Evolutionary conservation across 2,329 filamentous ascomycete genomes (phyloP).

Genomic region (Aaosphaeria arxii): DNA sequence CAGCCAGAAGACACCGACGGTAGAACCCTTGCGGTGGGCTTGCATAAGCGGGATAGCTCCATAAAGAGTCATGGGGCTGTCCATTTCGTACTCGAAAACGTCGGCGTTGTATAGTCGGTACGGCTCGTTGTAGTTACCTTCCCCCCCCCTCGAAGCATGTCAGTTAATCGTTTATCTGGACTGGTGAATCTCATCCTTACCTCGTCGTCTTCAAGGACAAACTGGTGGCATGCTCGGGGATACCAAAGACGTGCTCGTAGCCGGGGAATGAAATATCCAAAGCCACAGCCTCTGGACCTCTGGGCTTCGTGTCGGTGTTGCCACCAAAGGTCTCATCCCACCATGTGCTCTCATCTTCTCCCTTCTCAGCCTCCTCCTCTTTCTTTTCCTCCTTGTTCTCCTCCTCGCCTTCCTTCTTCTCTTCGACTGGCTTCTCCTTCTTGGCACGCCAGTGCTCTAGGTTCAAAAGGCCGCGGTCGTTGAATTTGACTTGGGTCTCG

Average conservation of each 20-base stretch:
- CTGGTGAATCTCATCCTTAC: conserved; percentile 26
- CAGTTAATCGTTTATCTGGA: not conserved
- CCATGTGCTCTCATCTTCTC: conserved; percentile 84
- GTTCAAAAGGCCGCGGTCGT: conserved; percentile 85
- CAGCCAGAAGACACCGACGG: conserved; percentile 95
- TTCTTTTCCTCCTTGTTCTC: conserved; percentile 43
- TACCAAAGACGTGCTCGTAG: conserved; percentile 90
- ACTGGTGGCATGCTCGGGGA: conserved; percentile 87
- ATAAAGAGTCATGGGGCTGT: conserved; percentile 98
- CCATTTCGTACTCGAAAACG: conserved; percentile 95
- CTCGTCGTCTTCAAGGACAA: conserved; percentile 87
- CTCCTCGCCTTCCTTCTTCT: conserved; percentile 46
- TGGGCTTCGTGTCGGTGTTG: conserved; percentile 93
- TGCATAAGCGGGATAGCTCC: conserved; percentile 98
- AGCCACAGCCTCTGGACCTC: conserved; percentile 86
- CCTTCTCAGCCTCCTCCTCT: conserved; percentile 34
- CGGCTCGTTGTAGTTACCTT: conserved; percentile 81
- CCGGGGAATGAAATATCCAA: conserved; percentile 90
- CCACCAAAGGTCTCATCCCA: conserved; percentile 97
- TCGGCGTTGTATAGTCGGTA: conserved; percentile 96
- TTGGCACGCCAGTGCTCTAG: conserved; percentile 94
- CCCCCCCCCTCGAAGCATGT: conserved; percentile 58
- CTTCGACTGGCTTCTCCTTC: conserved; percentile 57
- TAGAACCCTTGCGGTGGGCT: conserved; percentile 88
- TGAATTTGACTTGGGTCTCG: conserved; percentile 78